Evolutionary conservation across 495 filamentous ascomycete species (phyloP), one percentile per base, ranked within the genome.

Genomic region (Lasiosphaeria miniovina): DNA sequence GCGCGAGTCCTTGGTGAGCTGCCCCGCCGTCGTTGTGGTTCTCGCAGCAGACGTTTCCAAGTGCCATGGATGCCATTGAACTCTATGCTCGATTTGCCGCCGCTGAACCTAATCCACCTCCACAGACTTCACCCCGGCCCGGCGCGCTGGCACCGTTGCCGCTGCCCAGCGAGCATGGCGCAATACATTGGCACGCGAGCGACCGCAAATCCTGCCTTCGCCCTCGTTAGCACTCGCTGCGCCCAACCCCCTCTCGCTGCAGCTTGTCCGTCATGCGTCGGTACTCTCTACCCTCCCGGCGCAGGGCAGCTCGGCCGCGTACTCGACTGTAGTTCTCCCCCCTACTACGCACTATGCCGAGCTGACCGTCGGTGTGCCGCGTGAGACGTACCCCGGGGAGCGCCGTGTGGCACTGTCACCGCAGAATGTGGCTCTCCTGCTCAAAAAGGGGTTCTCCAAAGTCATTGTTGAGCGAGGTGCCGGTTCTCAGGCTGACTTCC

Each of bases 341-440:
- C 74, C 79, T 8, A 82, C 82, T 8, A 83, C 78, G 1, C 87
- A 89, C 1, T 93, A 90, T 71, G 72, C 80, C 7, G 75, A 83
- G 7, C 78, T 91, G 52, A 85, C 84, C 5, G 82, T 93, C 34
- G 89, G 89, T 41, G 79, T 90, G 35, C 88, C 88, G 2, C 83
- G 81, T 46, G 90, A 93, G 68, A 87, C 77, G 12, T 88, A 80
- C 65, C 80, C 82, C 10, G 82, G 87, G 57, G 90, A 93, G 73
- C 85, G 86, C 31, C 88, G 89, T 33, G 90, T 93, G 17, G 89
- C 90, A 14, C 78, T 93, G 36, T 91, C 88, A 1, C 90, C 90
- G 6, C 86, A 88, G 61, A 93, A 92, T 78, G 88, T 90, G 17
- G 79, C 83, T 2, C 72, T 91, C 32, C 73, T 93, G 4, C 79